Evolutionary conservation across 441 rosid species (phyloP).

Genomic region (Sinapis alba): DNA sequence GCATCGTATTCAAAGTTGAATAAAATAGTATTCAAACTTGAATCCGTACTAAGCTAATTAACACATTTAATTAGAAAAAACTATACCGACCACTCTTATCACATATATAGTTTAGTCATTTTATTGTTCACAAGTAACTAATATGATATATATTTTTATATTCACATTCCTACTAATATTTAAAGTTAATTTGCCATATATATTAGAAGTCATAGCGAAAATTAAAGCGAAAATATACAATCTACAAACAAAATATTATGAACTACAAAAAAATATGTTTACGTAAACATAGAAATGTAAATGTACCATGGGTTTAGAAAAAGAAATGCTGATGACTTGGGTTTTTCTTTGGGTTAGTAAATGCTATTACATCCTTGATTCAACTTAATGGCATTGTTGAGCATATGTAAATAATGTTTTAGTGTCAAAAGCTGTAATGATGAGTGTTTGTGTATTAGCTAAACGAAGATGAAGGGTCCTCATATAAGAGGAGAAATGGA

Average conservation of each 20-base stretch:
- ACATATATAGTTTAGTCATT: not conserved
- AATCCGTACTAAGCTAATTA: not conserved
- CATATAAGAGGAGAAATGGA: not conserved
- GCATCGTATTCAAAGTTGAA: not conserved
- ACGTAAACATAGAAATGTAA: too few species aligned
- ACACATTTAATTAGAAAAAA: too few species aligned
- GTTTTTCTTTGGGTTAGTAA: not conserved
- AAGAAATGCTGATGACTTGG: not conserved
- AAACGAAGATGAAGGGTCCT: conserved; percentile 2
- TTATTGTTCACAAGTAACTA: not conserved
- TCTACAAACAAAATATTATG: not conserved
- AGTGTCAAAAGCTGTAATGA: conserved; percentile 36
- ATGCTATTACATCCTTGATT: not conserved
- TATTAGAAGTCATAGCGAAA: not conserved
- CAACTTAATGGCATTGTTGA: not conserved
- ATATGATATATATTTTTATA: not conserved
- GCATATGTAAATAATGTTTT: not conserved
- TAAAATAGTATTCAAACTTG: not conserved
- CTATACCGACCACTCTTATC: not conserved
- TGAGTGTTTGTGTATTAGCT: conserved; percentile 12
- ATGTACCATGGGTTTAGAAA: not conserved
- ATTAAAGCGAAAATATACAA: not conserved
- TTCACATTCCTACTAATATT: not conserved
- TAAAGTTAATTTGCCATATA: not conserved
- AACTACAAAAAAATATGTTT: too few species aligned